Percentiles rank a stretch among this genome's conserved stretches.
Conservation (phyloP, 2,329 filamentous ascomycete species). For the Cordyceps farinosa region DNA sequence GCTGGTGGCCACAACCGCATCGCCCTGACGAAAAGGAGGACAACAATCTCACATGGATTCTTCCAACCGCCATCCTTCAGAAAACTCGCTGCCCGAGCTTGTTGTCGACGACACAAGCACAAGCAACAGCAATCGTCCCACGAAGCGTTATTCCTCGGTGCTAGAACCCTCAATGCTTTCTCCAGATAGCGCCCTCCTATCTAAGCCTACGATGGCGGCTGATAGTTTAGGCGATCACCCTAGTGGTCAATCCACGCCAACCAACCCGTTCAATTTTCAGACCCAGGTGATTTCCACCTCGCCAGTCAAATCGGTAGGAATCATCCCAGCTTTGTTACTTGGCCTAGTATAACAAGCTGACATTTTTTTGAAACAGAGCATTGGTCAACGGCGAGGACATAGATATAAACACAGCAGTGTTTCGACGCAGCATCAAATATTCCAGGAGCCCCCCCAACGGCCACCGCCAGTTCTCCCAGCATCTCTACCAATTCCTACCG, state of each 20-base stretch:
- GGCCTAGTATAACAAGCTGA: not conserved
- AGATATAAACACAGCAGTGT: conserved; percentile 98
- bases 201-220: conserved; percentile 27
- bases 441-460: conserved; percentile 83
- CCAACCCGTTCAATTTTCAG: conserved; percentile 91
- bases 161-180: conserved; percentile 5
- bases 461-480: conserved; percentile 86
- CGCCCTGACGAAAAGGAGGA: not conserved
- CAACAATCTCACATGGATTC: not conserved
- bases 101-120: conserved; percentile 17
- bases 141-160: not conserved
- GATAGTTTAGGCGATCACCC: conserved; percentile 20
- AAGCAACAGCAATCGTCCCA: not conserved
- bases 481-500: conserved; percentile 85
- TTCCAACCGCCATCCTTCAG: not conserved
- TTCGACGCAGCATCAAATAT: conserved; percentile 84
- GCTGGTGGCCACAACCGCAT: not conserved
- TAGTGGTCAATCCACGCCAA: conserved; percentile 32
- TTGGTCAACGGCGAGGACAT: conserved; percentile 89
- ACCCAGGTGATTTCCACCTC: conserved; percentile 72
- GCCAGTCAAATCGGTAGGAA: conserved; percentile 70
- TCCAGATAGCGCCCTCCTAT: not conserved
- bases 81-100: conserved; percentile 21
- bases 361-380: conserved; percentile 54
- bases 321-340: conserved; percentile 15